These are phyloP conservation scores for Heterobasidion occidentale DNA, from an alignment of 1,284 basidiomycete species.

Conservation along the genomic window DNA sequence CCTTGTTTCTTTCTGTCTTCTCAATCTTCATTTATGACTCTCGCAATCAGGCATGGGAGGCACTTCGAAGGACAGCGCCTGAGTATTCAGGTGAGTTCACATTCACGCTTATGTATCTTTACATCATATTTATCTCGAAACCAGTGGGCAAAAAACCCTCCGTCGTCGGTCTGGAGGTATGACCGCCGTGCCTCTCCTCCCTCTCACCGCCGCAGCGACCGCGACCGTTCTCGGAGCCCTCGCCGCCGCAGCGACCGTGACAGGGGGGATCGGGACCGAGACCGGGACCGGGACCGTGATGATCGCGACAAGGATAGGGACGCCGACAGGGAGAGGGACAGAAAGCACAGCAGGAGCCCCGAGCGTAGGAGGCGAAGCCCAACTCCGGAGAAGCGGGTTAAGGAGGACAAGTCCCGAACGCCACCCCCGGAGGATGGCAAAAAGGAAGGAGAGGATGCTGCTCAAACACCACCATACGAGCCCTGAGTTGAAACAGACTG, in stretches of 20 bases:
- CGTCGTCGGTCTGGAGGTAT: slow-evolving; percentile 81
- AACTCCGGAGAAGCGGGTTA: slow-evolving; percentile 36
- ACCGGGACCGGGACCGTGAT: slow-evolving; percentile 25
- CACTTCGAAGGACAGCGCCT: slow-evolving; percentile 76
- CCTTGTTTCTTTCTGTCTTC: background rate
- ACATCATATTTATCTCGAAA: background rate
- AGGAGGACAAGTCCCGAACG: slow-evolving; percentile 40
- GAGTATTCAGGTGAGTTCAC: slow-evolving; percentile 62
- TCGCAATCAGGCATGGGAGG: slow-evolving; percentile 64
- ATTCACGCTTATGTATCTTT: background rate
- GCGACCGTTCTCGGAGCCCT: slow-evolving; percentile 31
- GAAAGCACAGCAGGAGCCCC: slow-evolving; percentile 38
- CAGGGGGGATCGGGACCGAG: slow-evolving; percentile 16
- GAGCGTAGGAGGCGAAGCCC: slow-evolving; percentile 39
- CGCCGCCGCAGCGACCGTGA: slow-evolving; percentile 24
- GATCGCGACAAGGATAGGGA: slow-evolving; percentile 32
- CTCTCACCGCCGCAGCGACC: slow-evolving; percentile 24
- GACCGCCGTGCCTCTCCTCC: slow-evolving; percentile 55
- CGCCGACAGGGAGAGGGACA: slow-evolving; percentile 28
- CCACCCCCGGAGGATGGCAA: slow-evolving; percentile 33
- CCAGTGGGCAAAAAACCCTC: slow-evolving; percentile 88
- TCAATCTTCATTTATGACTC: background rate
- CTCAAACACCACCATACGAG: slow-evolving; percentile 45
- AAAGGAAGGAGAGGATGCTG: slow-evolving; percentile 40
- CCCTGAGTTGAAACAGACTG: slow-evolving; percentile 21